Conservation (phyloP, 108 stramenopile species). For the Pelagomonas calceolata region DNA sequence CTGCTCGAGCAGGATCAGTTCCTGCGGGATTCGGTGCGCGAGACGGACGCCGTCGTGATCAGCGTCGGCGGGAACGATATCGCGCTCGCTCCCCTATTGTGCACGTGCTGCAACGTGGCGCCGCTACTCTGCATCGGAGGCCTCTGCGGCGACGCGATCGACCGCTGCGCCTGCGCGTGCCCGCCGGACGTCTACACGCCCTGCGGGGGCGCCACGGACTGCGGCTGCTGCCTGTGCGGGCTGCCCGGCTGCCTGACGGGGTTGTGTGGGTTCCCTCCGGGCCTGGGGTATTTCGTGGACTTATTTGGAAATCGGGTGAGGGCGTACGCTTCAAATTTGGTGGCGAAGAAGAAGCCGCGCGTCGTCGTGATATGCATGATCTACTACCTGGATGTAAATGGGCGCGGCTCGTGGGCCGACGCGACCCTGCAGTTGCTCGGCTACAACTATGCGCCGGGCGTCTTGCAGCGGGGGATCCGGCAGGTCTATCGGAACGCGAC, state of each 20-base stretch:
- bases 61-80: conserved; percentile 76
- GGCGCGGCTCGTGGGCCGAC: conserved; percentile 64
- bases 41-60: conserved; percentile 60
- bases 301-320: conserved; percentile 45
- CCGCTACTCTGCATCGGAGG: conserved; percentile 23
- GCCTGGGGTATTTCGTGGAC: conserved; percentile 67
- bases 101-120: conserved; percentile 50
- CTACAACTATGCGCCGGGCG: conserved; percentile 58
- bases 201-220: not conserved
- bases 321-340: conserved; percentile 51
- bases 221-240: conserved; percentile 3
- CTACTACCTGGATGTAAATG: conserved; percentile 62
- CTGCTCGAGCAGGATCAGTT: conserved; percentile 39
- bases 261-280: conserved; percentile 39
- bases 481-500: conserved; percentile 60
- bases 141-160: not conserved
- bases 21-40: conserved; percentile 55
- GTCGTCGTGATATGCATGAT: conserved; percentile 77
- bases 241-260: conserved; percentile 1
- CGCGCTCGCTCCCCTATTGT: conserved; percentile 56
- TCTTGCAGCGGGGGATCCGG: conserved; percentile 58
- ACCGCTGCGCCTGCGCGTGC: not conserved
- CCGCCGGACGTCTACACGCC: conserved; percentile 2
- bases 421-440: conserved; percentile 51
- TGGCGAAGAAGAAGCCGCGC: conserved; percentile 57